Evolutionary conservation across 1,139 yeast genomes (phyloP), one percentile per base, ranked within the genome.

Genomic region (Zygoascus hellenicus): DNA sequence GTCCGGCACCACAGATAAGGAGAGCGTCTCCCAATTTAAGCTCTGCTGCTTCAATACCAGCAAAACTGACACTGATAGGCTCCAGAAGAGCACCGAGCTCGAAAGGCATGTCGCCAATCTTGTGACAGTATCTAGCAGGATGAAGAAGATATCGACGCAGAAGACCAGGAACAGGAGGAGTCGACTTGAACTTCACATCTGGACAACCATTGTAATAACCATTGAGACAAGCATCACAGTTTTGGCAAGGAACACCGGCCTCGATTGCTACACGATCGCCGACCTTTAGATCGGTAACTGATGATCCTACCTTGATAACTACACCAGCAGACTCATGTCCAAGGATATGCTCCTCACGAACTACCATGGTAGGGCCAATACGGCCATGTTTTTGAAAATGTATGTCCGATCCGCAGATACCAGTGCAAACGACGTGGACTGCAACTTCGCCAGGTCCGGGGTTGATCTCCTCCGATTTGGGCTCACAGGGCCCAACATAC

Each of bases 81-180:
- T 89, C 97, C 31, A 84, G 84, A 63, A 88, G 66, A 1, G 96
- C 96, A 52, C 96, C 96, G 66, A 86, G 81, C 63, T 87, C 96
- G 54, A 81, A 77, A 2, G 87, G 57, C 56, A 88, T 86, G 33
- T 81, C 86, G 9, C 95, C 95, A 52, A 88, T 72, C 65, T 83
- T 83, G 58, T 81, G 83, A 63, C 87, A 77, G 64, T 83, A 87
- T 63, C 87, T 95, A 58, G 85, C 92, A 10, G 95, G 95, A 39
- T 83, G 73, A 55, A 79, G 65, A 64, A 75, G 84, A 67, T 81
- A 84, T 60, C 81, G 77, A 57, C 85, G 76, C 55, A 88, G 72
- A 13, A 95, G 84, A 3, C 77, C 81, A 50, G 80, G 83, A 54
- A 70, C 72, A 9, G 85, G 84, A 5, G 96, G 96, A 10, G 95